Base-by-base conservation (phyloP, 768 basidiomycete genomes). In the Gyrodon lividus region DNA sequence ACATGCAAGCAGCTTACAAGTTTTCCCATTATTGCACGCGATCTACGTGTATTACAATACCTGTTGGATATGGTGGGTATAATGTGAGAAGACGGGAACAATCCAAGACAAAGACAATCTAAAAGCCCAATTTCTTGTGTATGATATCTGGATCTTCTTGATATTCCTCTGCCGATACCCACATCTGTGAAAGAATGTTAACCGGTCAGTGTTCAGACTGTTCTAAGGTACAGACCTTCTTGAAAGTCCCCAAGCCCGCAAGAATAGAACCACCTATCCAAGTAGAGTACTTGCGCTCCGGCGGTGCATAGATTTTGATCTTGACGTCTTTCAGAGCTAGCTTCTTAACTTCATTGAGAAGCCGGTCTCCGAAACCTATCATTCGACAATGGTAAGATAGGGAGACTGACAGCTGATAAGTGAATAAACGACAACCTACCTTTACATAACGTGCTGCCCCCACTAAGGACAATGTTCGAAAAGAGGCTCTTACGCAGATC, bases 81-180 rank as follows among this genome's bases (percentile, higher is more conserved):
- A 67, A 45, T 55, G 51, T 47, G 47, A 53, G 63, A 47, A 48
- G 56, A 48, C 23, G 41, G 34, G 47, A 43, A 47, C 50, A 46
- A 43, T 31, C 17, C 38, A 31, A 47, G 35, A 31, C 26, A 33
- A 44, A 26, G 20, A 53, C 42, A 50, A 20, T 41, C 57, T 66
- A 92, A 70, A 93, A 92, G 42, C 89, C 90, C 51, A 88, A 80
- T 72, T 96, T 96, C 73, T 92, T 95, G 72, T 97, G 95, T 64
- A 98, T 98, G 63, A 98, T 90, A 64, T 98, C 95, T 48, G 96
- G 95, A 72, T 98, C 96, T 71, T 99, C 96, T 71, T 97, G 93
- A 67, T 98, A 98, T 72, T 98, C 97, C 71, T 99, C 96, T 34
- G 95, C 94, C 41, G 93, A 95, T 45, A 99, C 92, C 96, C 97